Evolutionary conservation across 2,329 filamentous ascomycete species (phyloP), one percentile per base, ranked within the genome.

Genomic region (Penicillium sp.): DNA sequence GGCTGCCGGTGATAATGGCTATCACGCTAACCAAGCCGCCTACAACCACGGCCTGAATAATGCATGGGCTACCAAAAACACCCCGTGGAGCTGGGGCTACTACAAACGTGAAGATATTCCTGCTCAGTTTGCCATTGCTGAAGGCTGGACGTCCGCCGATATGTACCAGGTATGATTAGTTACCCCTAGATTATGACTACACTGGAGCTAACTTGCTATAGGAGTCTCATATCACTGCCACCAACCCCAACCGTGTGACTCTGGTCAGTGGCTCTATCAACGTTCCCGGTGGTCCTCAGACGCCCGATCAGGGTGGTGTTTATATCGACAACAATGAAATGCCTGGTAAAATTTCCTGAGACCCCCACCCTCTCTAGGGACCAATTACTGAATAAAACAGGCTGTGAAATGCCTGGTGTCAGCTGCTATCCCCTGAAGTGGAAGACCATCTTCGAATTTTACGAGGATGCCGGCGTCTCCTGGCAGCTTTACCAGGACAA

Each of bases 391-490:
- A n/a, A n/a, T n/a, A n/a, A n/a, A n/a, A n/a, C 19, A 73, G 77
- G 76, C 14, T 83, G 80, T 48, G 77, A 80, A 18, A 60, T 45
- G 3, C 61, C 69, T 1, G 67, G 75, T 29, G 71, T 82, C 45
- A 81, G 80, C 62, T 83, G 81, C 62, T 81, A 81, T 45, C 81
- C 81, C 0, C 69, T 83, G 16, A 79, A 80, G 53, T 83, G 81
- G 81, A 80, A 80, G 55, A 82, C 80, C 0, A 75, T 76, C 16
- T 79, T 74, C 45, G 79, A 83, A 53, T 71, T 76, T 53, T 81
- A 80, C 33, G 74, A 82, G 60, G 73, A 75, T 9, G 75, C 77
- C 1, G 78, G 76, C 14, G 75, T 79, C 18, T 75, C 75, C 1
- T 83, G 81, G 81, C 75, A 79, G 33, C 72, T 81, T 1, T 83